Base-by-base conservation (phyloP, 768 basidiomycete species). In the Pulveroboletus ravenelii region DNA sequence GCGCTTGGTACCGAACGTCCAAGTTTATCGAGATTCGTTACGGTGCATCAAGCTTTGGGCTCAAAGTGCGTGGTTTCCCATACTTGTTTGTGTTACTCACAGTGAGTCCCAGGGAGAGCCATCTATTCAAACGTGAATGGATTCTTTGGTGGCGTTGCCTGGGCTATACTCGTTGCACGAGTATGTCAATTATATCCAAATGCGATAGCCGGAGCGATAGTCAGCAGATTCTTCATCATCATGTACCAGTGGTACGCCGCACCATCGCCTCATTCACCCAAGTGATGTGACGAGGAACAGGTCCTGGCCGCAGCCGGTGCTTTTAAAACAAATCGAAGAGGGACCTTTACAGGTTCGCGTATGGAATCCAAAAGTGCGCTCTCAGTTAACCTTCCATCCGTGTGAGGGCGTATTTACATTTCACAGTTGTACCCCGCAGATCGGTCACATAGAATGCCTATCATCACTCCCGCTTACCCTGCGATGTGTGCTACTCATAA, bases 401-500 rank as follows among this genome's bases (percentile, higher is more conserved):
- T 20, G 12, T 0, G 7, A 25, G 17, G 3, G 6, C 12, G 18
- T 12, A 15, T 46, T 62, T 9, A 63, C 40, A 17, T 12, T 44
- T n/a, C 35, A 18, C 52, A 94, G 89, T 68, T 96, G 48, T 97
- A 95, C 67, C 93, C 93, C 5, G 82, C 82, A 52, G 93, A 97
- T 68, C 79, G 89, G 51, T 80, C 89, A n/a, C 96, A 99, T 71
- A 81, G 92, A 57, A 98, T 98, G 96, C 96, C 96, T 12, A 97
- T 99, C 62, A 98, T 99, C 60, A 99, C 96, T 2, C 96, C 96
- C 3, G 94, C 96, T 10, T 99, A 97, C 70, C 96, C 96, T 41
- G 86, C 95, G 6, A 99, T 99, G 95, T 98, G 95, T 68, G 83
- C 95, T 23, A 99, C 96, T 15, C 96, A 99, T 72, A 99, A 98